phyloP scores from a whole-genome alignment of 768 basidiomycete genomes.

The Pholiota conissans region DNA sequence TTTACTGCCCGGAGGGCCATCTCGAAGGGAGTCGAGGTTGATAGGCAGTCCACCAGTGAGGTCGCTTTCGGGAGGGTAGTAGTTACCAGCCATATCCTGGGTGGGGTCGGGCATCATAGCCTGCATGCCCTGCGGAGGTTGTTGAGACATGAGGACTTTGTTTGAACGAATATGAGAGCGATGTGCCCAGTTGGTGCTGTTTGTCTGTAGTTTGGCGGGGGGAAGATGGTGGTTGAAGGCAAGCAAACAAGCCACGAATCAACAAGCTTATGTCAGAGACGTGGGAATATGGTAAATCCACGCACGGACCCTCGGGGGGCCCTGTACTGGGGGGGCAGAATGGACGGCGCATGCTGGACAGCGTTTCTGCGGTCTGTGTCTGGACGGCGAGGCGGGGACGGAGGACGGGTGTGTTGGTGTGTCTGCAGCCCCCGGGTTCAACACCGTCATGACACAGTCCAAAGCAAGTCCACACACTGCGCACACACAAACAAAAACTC shows the following conservation, averaged over 20 bases:
- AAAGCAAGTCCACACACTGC: slow-evolving; percentile 45
- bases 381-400: slow-evolving; percentile 24
- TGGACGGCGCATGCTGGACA: background rate
- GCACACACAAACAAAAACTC: slow-evolving; percentile 48
- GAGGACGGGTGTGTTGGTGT: slow-evolving; percentile 42
- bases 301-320: slow-evolving; percentile 54
- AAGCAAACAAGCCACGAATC: slow-evolving; percentile 46
- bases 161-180: slow-evolving; percentile 21
- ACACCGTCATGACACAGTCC: slow-evolving; percentile 68
- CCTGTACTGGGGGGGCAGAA: slow-evolving; percentile 12
- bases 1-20: slow-evolving; percentile 87
- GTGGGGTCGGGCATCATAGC: slow-evolving; percentile 59
- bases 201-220: slow-evolving; percentile 37
- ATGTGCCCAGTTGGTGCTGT: slow-evolving; percentile 30
- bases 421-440: slow-evolving; percentile 54
- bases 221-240: slow-evolving; percentile 46
- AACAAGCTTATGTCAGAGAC: slow-evolving; percentile 52
- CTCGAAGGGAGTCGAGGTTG: slow-evolving; percentile 82
- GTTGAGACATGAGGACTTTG: slow-evolving; percentile 48
- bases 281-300: slow-evolving; percentile 53
- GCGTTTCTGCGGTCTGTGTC: slow-evolving; percentile 18
- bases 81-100: slow-evolving; percentile 57
- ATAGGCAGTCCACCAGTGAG: slow-evolving; percentile 83
- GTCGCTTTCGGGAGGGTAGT: slow-evolving; percentile 77
- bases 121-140: slow-evolving; percentile 58